These are phyloP conservation scores for Colletotrichum brevisporum DNA, from an alignment of 2,329 filamentous ascomycete species.

Conservation along the genomic window DNA sequence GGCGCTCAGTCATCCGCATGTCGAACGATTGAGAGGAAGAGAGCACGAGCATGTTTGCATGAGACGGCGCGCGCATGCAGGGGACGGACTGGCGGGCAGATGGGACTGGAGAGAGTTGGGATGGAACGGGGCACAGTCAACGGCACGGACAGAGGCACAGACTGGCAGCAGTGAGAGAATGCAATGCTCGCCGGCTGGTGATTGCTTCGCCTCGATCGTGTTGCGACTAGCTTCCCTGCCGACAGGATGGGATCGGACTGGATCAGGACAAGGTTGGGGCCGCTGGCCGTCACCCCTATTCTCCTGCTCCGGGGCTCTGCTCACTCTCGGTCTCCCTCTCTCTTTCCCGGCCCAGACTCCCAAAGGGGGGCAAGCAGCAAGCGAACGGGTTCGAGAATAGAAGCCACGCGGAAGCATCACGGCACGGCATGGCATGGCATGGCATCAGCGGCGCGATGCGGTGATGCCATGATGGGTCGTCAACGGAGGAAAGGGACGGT, in stretches of 20 bases:
- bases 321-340: background rate
- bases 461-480: constrained; percentile 31
- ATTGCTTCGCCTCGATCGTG: constrained; percentile 41
- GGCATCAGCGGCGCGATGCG: constrained; percentile 34
- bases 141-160: constrained; percentile 35
- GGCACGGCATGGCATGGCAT: constrained; percentile 32
- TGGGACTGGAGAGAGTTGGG: constrained; percentile 11
- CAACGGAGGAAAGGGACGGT: constrained; percentile 19
- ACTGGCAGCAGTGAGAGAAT: constrained; percentile 21
- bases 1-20: constrained; percentile 37
- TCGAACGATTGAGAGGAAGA: constrained; percentile 9
- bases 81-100: constrained; percentile 2
- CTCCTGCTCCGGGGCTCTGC: constrained; percentile 11
- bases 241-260: constrained; percentile 29
- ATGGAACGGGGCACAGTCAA: constrained; percentile 28
- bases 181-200: constrained; percentile 31
- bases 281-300: constrained; percentile 5
- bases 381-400: constrained; percentile 24
- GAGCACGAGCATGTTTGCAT: constrained; percentile 33
- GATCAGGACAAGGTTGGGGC: constrained; percentile 20
- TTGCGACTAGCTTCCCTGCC: constrained; percentile 29
- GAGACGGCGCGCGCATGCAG: constrained; percentile 5
- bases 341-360: constrained; percentile 2
- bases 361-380: constrained; percentile 4
- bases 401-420: constrained; percentile 13